Evolutionary conservation across 306 rosid genomes (phyloP), one percentile per base, ranked within the genome.

Genomic region (Acacia crassicarpa): DNA sequence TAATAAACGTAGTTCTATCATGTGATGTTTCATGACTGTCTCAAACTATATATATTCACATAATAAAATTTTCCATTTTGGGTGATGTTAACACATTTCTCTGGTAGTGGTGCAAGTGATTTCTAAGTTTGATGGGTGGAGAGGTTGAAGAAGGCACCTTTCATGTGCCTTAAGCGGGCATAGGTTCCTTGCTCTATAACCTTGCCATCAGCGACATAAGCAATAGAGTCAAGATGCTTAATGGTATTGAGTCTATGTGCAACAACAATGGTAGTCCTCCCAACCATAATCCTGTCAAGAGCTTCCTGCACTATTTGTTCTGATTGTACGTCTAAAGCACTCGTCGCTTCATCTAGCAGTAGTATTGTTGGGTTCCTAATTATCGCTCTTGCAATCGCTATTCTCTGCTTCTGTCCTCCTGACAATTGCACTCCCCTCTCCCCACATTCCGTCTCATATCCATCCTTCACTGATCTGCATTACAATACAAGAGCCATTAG

Each of bases 351-450:
- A 48, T 95, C 98, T 1, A 95, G 82, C 51, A 95, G 76, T 11
- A 95, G 78, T 71, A 95, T 88, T 1, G 78, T 93, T 48, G 99
- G 98, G 80, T 88, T 92, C 67, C 99, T 59, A 27, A 95, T 87
- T 86, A 95, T 95, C 58, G 99, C 99, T 65, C 98, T 89, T 77
- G 99, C 98, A 54, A 95, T 93, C 75, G 96, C 97, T 71, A 95
- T 87, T 84, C 99, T 90, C 56, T 95, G 99, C 82, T 95, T 95
- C 76, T 95, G 98, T 10, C 99, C 99, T 74, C 99, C 99, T 44
- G 99, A 95, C 16, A 95, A 80, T 63, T 95, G 98, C 58, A 93
- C 97, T 22, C 99, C 99, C 81, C 99, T 89, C 83, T 95, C 98
- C n/a, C 99, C 99, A 65, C 98, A 92, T 81, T 95, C 94, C 0